Evolutionary conservation across 2,329 filamentous ascomycete genomes (phyloP).

Genomic region (Nothomitra cinnamomea): DNA sequence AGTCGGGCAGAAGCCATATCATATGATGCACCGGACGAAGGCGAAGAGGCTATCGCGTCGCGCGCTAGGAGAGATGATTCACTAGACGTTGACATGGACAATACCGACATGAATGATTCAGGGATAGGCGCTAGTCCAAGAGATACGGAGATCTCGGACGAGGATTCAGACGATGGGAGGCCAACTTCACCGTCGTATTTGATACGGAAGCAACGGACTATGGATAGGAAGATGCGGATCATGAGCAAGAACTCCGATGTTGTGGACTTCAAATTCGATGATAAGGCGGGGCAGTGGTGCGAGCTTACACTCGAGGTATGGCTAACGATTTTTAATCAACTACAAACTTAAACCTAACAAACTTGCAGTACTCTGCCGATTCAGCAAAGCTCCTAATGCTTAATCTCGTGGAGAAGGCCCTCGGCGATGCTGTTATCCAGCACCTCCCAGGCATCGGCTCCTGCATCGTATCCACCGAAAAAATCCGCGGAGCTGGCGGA

Average conservation of each 20-base stretch:
- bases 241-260: constrained; percentile 48
- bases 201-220: constrained; percentile 15
- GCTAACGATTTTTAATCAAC: not conserved
- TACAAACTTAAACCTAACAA: not conserved
- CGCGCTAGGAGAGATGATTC: constrained; percentile 42
- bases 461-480: constrained; percentile 49
- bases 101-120: constrained; percentile 37
- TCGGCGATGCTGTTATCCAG: constrained; percentile 67
- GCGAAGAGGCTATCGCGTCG: constrained; percentile 59
- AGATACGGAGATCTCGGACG: constrained; percentile 18
- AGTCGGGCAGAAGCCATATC: constrained; percentile 71
- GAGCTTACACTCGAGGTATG: constrained; percentile 52
- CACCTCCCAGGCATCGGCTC: constrained; percentile 61
- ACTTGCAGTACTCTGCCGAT: constrained; percentile 48
- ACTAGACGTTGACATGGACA: constrained; percentile 38
- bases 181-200: constrained; percentile 11
- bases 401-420: constrained; percentile 68
- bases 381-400: constrained; percentile 89
- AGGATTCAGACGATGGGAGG: constrained; percentile 9
- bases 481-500: constrained; percentile 32
- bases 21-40: constrained; percentile 85
- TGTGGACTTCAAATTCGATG: constrained; percentile 64
- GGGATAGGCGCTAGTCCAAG: constrained; percentile 32
- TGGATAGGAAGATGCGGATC: constrained; percentile 43
- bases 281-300: constrained; percentile 55